Conservation (phyloP, 495 filamentous ascomycete species). For the Hypoxylon crocopeplum region DNA sequence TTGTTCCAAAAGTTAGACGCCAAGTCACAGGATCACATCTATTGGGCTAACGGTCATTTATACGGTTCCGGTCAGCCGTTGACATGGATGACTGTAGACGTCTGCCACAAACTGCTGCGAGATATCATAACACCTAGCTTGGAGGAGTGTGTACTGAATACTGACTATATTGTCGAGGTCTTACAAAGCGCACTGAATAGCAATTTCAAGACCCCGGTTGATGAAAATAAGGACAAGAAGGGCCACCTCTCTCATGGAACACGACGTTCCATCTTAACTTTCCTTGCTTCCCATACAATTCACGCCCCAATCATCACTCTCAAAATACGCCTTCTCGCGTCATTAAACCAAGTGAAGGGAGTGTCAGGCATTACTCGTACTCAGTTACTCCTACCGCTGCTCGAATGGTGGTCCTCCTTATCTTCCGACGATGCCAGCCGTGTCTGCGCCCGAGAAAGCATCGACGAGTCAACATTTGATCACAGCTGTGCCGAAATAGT, state of each 20-base stretch:
- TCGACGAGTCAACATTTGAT: conserved; percentile 67
- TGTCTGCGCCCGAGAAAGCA: conserved; percentile 57
- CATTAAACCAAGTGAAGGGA: conserved; percentile 74
- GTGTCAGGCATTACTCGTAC: conserved; percentile 69
- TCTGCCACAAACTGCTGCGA: conserved; percentile 64
- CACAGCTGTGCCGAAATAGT: conserved; percentile 66
- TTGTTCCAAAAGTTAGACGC: conserved; percentile 37
- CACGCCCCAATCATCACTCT: conserved; percentile 68
- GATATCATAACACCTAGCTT: conserved; percentile 70
- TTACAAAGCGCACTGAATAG: conserved; percentile 65
- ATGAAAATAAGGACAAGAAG: conserved; percentile 52
- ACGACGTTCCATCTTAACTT: conserved; percentile 71
- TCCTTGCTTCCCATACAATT: conserved; percentile 74
- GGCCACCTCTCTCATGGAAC: conserved; percentile 66
- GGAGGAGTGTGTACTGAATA: conserved; percentile 84
- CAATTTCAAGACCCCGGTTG: conserved; percentile 37
- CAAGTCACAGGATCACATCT: conserved; percentile 16
- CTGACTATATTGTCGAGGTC: conserved; percentile 64
- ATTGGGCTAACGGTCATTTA: conserved; percentile 49
- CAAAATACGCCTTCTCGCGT: conserved; percentile 71
- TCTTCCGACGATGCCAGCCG: conserved; percentile 44
- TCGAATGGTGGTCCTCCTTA: conserved; percentile 69
- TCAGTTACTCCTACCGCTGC: conserved; percentile 70
- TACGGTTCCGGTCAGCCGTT: conserved; percentile 60
- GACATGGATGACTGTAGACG: conserved; percentile 64